Evolutionary conservation across 108 stramenopile genomes (phyloP), one percentile per base, ranked within the genome.

Genomic region (Skeletonema tropicum): DNA sequence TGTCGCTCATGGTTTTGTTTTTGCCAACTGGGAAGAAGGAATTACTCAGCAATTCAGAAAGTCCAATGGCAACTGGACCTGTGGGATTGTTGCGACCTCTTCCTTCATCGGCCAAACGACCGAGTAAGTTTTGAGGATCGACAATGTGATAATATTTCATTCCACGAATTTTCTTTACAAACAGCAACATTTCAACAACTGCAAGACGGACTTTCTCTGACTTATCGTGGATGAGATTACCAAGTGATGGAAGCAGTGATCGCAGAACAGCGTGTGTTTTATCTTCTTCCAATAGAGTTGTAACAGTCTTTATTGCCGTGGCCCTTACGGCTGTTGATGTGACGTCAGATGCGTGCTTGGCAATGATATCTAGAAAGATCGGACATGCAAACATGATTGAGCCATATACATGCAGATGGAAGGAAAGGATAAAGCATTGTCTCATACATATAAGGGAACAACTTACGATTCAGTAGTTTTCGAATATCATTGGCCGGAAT

Each of bases 91-190:
- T 65, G 13, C 74, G 71, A 29, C 81, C 52, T 14, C 70, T 62
- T 2, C 70, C 86, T 71, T 90, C 94, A 11, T 83, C 86, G 1
- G 87, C 96, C 36, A 98, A 82, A 5, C 97, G 83, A 8, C 88
- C 89, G 35, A 90, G 70, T 15, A 98, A 73, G 80, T 97, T 90
- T 31, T 92, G 85, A 17, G 92, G 93, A 5, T 92, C 89, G 7
- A 98, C 97, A 6, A 98, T 90, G 63, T 99, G 95, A 81, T 95
- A 98, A 70, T 95, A 98, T 45, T 91, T 91, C 66, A 99, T 92
- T 2, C 87, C 88, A 5, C 82, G 76, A 0, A 92, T 72, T 52
- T 78, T 71, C 73, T 98, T 98, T 33, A 98, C 87, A 26, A 74
- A 66, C 19, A 83, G 67, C n/a, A 99, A 89, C 85, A 99, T 67